Conservation (phyloP, 768 basidiomycete genomes). For the Boletus rubropictus region DNA sequence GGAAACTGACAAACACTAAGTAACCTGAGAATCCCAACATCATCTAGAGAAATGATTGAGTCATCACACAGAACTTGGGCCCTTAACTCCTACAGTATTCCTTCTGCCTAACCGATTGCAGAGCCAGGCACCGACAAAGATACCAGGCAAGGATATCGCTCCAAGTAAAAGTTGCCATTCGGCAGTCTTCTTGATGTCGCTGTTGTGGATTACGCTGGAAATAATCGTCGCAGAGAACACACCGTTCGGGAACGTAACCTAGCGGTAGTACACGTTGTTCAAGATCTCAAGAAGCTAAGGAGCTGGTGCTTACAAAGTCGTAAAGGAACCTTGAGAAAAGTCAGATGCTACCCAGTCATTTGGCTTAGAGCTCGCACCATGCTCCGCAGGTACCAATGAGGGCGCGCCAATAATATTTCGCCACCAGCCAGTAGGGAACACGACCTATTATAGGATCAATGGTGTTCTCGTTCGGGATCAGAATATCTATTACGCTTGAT, state of each 20-base stretch:
- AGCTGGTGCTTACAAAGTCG: conserved; percentile 44
- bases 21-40: conserved; percentile 66
- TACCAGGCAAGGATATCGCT: conserved; percentile 56
- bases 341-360: conserved; percentile 1
- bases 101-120: conserved; percentile 53
- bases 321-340: conserved; percentile 52
- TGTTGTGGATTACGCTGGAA: conserved; percentile 53
- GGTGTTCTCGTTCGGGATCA: background rate
- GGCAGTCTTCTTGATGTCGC: conserved; percentile 52
- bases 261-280: background rate
- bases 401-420: conserved; percentile 61
- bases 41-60: conserved; percentile 38
- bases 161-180: conserved; percentile 68
- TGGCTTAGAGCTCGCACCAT: conserved; percentile 38
- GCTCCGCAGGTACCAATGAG: conserved; percentile 70
- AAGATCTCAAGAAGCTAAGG: background rate
- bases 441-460: conserved; percentile 32
- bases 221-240: conserved; percentile 67
- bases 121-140: conserved; percentile 44
- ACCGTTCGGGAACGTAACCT: conserved; percentile 70
- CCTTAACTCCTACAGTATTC: conserved; percentile 41
- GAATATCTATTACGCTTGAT: conserved; percentile 47
- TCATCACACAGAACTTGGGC: background rate
- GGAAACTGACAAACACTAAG: conserved; percentile 48
- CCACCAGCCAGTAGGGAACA: conserved; percentile 56